Evolutionary conservation across 2,329 filamentous ascomycete genomes (phyloP).

Genomic region (Colletotrichum truncatum): DNA sequence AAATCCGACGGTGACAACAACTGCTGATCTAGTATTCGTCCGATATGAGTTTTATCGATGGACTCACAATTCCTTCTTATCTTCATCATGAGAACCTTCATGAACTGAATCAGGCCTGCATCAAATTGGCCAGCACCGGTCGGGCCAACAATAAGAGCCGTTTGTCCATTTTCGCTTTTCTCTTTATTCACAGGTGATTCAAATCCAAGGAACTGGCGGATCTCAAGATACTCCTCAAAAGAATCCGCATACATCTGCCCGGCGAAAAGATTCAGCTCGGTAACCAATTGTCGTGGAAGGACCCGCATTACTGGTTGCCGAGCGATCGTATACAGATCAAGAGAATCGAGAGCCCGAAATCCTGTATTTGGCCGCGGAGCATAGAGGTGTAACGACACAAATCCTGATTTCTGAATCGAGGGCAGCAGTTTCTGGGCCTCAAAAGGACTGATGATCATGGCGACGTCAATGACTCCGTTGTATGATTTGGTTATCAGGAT

Average conservation of each 20-base stretch:
- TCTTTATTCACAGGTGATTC: conserved; percentile 26
- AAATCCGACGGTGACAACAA: too few species aligned
- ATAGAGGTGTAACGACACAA: conserved; percentile 60
- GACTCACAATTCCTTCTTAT: conserved; percentile 46
- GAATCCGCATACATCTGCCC: conserved; percentile 71
- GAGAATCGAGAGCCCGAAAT: conserved; percentile 50
- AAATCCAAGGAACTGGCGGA: conserved; percentile 64
- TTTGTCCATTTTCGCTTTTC: conserved; percentile 44
- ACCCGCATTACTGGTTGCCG: accelerated
- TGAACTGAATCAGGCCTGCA: conserved; percentile 47
- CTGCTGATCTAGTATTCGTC: background rate
- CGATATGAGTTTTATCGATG: conserved; percentile 50
- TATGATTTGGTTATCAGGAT: conserved; percentile 48
- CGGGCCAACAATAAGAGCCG: conserved; percentile 31
- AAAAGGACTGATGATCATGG: conserved; percentile 65
- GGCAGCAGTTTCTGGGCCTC: conserved; percentile 65
- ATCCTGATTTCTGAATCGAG: conserved; percentile 42
- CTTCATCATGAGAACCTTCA: conserved; percentile 44
- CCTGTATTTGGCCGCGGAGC: conserved; percentile 51
- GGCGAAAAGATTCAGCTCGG: conserved; percentile 71
- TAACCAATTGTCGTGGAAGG: background rate
- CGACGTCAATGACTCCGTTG: background rate
- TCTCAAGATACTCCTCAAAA: conserved; percentile 60
- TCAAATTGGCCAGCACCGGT: too few species aligned
- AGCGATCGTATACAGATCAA: conserved; percentile 54